phyloP scores from a whole-genome alignment of 2,329 filamentous ascomycete species.

The Ceratocystis alfenasii region DNA sequence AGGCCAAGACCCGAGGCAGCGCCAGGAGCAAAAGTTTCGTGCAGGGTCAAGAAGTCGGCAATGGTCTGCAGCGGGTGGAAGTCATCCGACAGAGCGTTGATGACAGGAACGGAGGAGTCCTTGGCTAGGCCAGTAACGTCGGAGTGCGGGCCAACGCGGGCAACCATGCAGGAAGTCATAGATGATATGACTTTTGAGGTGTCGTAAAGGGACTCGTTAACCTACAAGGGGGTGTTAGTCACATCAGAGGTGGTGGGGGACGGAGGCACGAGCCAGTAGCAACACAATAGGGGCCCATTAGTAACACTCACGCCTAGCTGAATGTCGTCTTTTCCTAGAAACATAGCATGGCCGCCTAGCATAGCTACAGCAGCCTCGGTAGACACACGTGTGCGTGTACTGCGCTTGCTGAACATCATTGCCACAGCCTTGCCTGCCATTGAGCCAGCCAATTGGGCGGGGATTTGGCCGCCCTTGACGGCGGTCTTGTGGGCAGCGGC shows the following conservation, averaged over 20 bases:
- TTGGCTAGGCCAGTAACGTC: slow-evolving; percentile 60
- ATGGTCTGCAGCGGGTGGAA: slow-evolving; percentile 92
- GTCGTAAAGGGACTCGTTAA: slow-evolving; percentile 91
- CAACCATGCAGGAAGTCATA: slow-evolving; percentile 75
- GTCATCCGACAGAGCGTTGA: slow-evolving; percentile 78
- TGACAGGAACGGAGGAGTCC: slow-evolving; percentile 65
- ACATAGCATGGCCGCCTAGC: slow-evolving; percentile 91
- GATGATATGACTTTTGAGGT: slow-evolving; percentile 88
- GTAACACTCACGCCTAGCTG: slow-evolving; percentile 62
- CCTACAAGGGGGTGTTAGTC: slow-evolving; percentile 34
- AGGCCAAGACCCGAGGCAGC: slow-evolving; percentile 46
- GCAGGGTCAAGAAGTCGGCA: slow-evolving; percentile 83
- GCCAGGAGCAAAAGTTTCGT: slow-evolving; percentile 52
- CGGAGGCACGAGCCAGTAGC: no score
- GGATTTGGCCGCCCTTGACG: slow-evolving; percentile 57
- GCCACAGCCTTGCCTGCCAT: slow-evolving; percentile 72
- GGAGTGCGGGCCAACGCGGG: slow-evolving; percentile 64
- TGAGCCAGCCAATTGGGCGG: slow-evolving; percentile 46
- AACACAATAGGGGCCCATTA: no score
- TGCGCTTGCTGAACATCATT: slow-evolving; percentile 94
- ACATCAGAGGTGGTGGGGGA: background rate
- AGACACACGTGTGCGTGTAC: slow-evolving; percentile 83
- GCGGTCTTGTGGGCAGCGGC: slow-evolving; percentile 62
- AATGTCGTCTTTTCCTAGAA: slow-evolving; percentile 88
- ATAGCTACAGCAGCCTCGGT: slow-evolving; percentile 83